These are phyloP conservation scores for Clarireedia homoeocarpa DNA, from an alignment of 2,329 filamentous ascomycete species.

Conservation along the genomic window DNA sequence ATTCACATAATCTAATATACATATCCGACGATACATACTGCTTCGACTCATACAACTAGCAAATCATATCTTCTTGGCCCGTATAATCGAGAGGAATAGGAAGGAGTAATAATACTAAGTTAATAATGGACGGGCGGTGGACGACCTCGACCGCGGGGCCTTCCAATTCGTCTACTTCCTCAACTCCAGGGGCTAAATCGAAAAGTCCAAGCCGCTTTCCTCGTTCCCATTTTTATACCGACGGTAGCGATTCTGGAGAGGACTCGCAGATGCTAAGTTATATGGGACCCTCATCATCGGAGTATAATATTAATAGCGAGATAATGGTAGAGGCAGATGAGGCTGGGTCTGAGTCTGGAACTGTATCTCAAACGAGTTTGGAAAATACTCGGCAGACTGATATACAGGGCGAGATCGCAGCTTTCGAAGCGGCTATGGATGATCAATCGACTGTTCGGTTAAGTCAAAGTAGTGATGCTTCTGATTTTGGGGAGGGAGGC, in stretches of 20 bases:
- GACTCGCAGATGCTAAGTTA: slow-evolving; percentile 7
- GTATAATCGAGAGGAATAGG: background rate
- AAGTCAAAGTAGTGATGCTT: slow-evolving; percentile 3
- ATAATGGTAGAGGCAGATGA: slow-evolving; percentile 2
- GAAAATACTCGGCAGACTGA: background rate
- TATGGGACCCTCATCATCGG: slow-evolving; percentile 8
- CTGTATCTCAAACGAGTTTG: background rate
- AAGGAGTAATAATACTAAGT: background rate
- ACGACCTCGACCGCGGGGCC: background rate
- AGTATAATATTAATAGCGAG: slow-evolving; percentile 8
- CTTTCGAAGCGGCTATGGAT: background rate
- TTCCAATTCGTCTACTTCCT: background rate
- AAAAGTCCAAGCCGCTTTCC: slow-evolving; percentile 7
- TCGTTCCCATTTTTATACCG: slow-evolving; percentile 6
- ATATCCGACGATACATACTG: background rate
- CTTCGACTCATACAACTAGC: background rate
- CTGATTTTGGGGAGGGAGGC: background rate
- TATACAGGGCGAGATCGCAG: background rate
- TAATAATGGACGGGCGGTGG: slow-evolving; percentile 4
- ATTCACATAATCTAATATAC: background rate
- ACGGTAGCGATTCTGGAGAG: slow-evolving; percentile 7
- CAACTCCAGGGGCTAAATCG: background rate
- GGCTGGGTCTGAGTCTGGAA: background rate
- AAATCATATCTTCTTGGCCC: background rate
- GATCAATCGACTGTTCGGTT: slow-evolving; percentile 6